Evolutionary conservation across 441 rosid genomes (phyloP).

Genomic region (Euphorbia celastroides): DNA sequence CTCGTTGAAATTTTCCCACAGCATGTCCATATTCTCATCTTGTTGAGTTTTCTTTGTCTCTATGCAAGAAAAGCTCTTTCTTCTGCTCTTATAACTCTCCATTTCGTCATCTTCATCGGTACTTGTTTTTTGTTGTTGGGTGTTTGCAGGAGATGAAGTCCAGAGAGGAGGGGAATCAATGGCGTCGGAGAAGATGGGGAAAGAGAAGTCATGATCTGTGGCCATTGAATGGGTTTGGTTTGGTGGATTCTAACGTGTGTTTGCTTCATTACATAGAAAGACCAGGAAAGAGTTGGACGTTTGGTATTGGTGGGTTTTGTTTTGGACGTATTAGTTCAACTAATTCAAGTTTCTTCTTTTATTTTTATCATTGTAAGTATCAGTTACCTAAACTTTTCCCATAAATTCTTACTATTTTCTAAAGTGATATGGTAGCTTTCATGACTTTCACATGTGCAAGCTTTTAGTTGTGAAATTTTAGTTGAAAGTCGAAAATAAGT

Average conservation of each 20-base stretch:
- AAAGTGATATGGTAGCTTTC: too few species aligned
- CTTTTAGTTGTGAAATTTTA: too few species aligned
- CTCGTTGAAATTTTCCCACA: slow-evolving; percentile 88
- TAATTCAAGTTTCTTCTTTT: too few species aligned
- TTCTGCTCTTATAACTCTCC: not conserved
- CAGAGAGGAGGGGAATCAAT: slow-evolving; percentile 72
- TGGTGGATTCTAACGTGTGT: slow-evolving; percentile 2
- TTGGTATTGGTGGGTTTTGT: slow-evolving; percentile 21
- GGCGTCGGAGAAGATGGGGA: slow-evolving; percentile 38
- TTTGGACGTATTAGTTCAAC: slow-evolving; percentile 37
- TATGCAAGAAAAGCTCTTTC: slow-evolving; percentile 36
- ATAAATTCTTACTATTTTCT: too few species aligned
- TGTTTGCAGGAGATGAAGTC: slow-evolving; percentile 35
- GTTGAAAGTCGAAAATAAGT: too few species aligned
- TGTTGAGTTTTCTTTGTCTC: slow-evolving; percentile 19
- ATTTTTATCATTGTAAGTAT: too few species aligned
- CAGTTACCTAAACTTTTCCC: too few species aligned
- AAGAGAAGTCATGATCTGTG: slow-evolving; percentile 48
- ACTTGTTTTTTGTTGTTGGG: not conserved
- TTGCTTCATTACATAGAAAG: not conserved
- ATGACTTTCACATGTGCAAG: too few species aligned
- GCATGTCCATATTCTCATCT: slow-evolving; percentile 69
- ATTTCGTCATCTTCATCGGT: slow-evolving; percentile 7
- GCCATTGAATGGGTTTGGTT: slow-evolving; percentile 22
- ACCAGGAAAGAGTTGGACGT: slow-evolving; percentile 4